Evolutionary conservation across 345 rosid species (phyloP), one percentile per base, ranked within the genome.

Genomic region (Sonneratia caseolaris): DNA sequence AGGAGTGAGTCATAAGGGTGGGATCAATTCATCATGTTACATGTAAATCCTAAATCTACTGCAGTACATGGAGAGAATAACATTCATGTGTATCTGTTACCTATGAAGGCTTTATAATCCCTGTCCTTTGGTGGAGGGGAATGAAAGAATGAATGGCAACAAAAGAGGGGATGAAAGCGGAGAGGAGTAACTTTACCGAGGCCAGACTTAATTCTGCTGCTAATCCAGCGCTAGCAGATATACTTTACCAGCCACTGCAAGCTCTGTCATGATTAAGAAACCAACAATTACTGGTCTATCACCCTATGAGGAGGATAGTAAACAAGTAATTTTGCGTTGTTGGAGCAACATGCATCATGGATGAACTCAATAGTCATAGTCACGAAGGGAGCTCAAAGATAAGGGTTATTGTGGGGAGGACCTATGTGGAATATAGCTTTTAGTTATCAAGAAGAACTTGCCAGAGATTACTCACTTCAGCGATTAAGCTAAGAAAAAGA

Each of bases 211-310:
- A 61, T 22, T 61, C 35, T 22, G 66, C 19, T 62, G 37, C 19
- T 62, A 11, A 62, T 62, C 66, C 38, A 62, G 18, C 3, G 21
- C 73, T 72, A 72, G 75, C 61, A 47, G 18, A 68, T 32, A 75
- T 75, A 78, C 75, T 75, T 83, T 75, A 89, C 82, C 79, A 83
- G 79, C 91, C 92, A 88, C 72, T 84, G 86, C 83, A 93, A 74
- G 77, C 85, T 82, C 98, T 91, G 91, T 76, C 81, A 72, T 66
- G 49, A 24, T 70, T 37, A 66, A 70, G 43, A 69, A 68, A 14
- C 15, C 27, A n/a, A 5, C 43, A 66, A 18, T 66, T 36, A 66
- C 22, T 38, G 47, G 21, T 45, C 11, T 1, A 45, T 21, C 22
- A 18, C 15, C 37, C 11, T 36, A 42, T 43, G 37, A 22, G 5